These are phyloP conservation scores for Corylus americana DNA, from an alignment of 306 rosid genomes.

Conservation along the genomic window DNA sequence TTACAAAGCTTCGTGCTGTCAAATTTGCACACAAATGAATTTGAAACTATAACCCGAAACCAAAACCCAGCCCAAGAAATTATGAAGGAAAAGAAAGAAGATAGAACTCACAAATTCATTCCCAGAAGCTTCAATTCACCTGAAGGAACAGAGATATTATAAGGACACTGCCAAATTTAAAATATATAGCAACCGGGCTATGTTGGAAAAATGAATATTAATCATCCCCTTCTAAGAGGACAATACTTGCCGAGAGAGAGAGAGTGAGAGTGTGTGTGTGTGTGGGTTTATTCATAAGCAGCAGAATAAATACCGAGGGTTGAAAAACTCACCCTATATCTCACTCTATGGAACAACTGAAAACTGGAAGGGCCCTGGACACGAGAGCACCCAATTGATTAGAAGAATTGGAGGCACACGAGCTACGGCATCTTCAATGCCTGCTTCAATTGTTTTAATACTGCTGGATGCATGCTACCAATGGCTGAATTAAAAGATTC, in stretches of 20 bases:
- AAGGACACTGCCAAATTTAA: neutral
- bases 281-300: too few relatives aligned
- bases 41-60: slow-evolving; percentile 28
- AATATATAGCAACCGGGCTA: neutral
- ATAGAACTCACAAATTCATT: slow-evolving; percentile 40
- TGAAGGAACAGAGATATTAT: slow-evolving; percentile 26
- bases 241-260: neutral
- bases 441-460: slow-evolving; percentile 77
- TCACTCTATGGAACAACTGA: slow-evolving; percentile 32
- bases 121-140: slow-evolving; percentile 51
- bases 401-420: slow-evolving; percentile 23
- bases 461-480: slow-evolving; percentile 84
- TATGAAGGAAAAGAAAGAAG: slow-evolving; percentile 15
- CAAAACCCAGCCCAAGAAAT: slow-evolving; percentile 37
- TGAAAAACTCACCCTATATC: slow-evolving; percentile 48
- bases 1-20: slow-evolving; percentile 62
- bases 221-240: neutral
- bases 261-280: neutral
- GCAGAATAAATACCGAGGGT: neutral
- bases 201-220: neutral
- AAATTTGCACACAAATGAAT: slow-evolving; percentile 48
- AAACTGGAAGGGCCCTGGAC: slow-evolving; percentile 34
- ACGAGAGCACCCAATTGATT: slow-evolving; percentile 24
- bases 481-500: slow-evolving; percentile 85
- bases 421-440: slow-evolving; percentile 80